These are phyloP conservation scores for Petunia hybrid DNA, from an alignment of 305 asterid species.

Conservation along the genomic window DNA sequence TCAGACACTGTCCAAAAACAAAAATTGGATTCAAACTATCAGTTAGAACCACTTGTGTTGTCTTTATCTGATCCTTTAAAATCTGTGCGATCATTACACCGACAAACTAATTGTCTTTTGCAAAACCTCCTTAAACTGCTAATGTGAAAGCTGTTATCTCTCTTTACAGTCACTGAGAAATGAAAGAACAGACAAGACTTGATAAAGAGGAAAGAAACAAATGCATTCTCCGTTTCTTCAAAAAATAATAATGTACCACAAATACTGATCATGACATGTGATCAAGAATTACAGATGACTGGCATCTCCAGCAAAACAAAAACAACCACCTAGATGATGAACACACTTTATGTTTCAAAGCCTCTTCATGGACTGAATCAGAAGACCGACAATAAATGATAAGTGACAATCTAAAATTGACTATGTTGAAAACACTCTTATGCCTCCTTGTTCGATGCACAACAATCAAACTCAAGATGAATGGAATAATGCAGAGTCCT, in stretches of 20 bases:
- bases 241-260: background rate
- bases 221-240: slow-evolving; percentile 7
- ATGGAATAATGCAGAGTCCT: slow-evolving; percentile 45
- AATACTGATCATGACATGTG: slow-evolving; percentile 1
- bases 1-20: background rate
- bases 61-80: background rate
- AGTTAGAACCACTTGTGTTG: background rate
- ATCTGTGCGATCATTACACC: background rate
- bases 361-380: slow-evolving; percentile 14
- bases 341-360: background rate
- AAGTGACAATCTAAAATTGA: background rate
- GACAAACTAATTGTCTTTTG: background rate
- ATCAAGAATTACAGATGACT: slow-evolving; percentile 10
- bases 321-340: slow-evolving; percentile 6
- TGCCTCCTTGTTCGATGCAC: slow-evolving; percentile 53
- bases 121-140: background rate
- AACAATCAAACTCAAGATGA: slow-evolving; percentile 45
- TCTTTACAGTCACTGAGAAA: background rate
- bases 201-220: background rate
- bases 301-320: slow-evolving; percentile 15
- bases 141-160: background rate
- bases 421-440: background rate
- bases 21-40: background rate
- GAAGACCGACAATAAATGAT: background rate
- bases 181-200: background rate